Percentiles rank a stretch among this genome's conserved stretches.
These are phyloP conservation scores for Hortaea werneckii DNA, from an alignment of 2,329 filamentous ascomycete species.

Conservation along the genomic window DNA sequence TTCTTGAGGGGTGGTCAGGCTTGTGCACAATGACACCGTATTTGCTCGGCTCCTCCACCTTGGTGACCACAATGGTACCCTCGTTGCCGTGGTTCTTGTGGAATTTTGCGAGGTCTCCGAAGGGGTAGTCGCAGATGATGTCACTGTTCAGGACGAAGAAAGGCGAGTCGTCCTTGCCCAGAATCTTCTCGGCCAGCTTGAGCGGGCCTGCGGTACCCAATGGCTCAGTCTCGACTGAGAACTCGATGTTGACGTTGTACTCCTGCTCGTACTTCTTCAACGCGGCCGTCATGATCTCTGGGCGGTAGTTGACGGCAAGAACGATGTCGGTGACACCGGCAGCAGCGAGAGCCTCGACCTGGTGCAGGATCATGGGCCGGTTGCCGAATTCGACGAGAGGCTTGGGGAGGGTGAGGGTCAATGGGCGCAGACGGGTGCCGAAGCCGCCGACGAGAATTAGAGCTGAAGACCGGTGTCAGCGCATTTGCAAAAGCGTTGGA, in stretches of 20 bases:
- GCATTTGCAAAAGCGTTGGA: background rate
- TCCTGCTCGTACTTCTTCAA: constrained; percentile 88
- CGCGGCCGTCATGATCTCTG: constrained; percentile 92
- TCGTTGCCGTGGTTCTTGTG: constrained; percentile 89
- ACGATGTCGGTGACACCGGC: constrained; percentile 97
- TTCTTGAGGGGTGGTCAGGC: constrained; percentile 77
- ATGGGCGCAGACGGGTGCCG: constrained; percentile 90
- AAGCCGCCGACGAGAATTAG: constrained; percentile 99
- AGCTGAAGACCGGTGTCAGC: constrained; percentile 45
- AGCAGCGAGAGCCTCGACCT: constrained; percentile 86
- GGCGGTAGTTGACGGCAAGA: constrained; percentile 95
- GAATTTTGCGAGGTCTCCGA: constrained; percentile 79
- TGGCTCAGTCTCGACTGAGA: constrained; percentile 92
- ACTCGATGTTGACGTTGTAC: constrained; percentile 91
- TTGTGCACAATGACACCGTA: constrained; percentile 98
- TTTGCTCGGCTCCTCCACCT: constrained; percentile 97
- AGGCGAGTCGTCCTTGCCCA: constrained; percentile 84
- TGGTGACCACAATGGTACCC: constrained; percentile 96
- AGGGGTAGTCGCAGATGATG: constrained; percentile 96
- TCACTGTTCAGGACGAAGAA: constrained; percentile 99
- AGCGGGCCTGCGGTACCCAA: constrained; percentile 90
- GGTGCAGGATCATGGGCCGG: constrained; percentile 98
- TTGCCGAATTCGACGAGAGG: constrained; percentile 97
- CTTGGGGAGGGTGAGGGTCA: constrained; percentile 94
- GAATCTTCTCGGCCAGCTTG: constrained; percentile 85